Percentiles rank a stretch among this genome's conserved stretches.
phyloP scores from a whole-genome alignment of 108 stramenopile species.

The Poteriospumella lacustris region DNA sequence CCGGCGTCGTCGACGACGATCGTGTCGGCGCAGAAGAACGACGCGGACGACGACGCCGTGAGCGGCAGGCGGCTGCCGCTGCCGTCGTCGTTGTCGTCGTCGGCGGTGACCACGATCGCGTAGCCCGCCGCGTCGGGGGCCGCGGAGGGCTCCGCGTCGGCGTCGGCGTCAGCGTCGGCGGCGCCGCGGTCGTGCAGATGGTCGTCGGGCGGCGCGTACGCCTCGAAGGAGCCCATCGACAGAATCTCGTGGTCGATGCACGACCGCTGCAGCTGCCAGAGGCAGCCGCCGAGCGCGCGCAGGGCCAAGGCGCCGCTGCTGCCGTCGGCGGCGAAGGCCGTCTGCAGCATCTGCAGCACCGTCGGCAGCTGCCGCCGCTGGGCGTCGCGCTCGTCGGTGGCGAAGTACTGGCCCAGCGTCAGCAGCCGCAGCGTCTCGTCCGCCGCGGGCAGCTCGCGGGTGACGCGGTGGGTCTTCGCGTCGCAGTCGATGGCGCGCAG shows the following conservation, averaged over 20 bases:
- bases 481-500: too few relatives aligned
- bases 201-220: slow-evolving; percentile 31
- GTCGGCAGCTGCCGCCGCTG: too few relatives aligned
- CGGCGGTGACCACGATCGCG: background rate
- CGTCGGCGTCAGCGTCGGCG: background rate
- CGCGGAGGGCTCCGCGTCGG: slow-evolving; percentile 2
- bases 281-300: background rate
- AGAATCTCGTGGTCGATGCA: slow-evolving; percentile 33
- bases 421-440: too few relatives aligned
- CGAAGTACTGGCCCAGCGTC: too few relatives aligned
- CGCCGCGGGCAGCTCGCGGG: too few relatives aligned
- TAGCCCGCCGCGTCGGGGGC: background rate
- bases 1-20: too few relatives aligned
- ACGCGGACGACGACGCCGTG: too few relatives aligned
- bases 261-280: slow-evolving; percentile 24
- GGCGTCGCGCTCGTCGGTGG: too few relatives aligned
- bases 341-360: too few relatives aligned
- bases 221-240: slow-evolving; percentile 14
- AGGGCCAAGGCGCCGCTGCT: background rate
- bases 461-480: too few relatives aligned
- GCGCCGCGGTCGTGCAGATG: background rate
- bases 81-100: background rate
- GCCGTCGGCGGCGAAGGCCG: too few relatives aligned
- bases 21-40: too few relatives aligned
- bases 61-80: background rate